Evolutionary conservation across 2,329 filamentous ascomycete genomes (phyloP).

Genomic region (Aspergillus ustus): DNA sequence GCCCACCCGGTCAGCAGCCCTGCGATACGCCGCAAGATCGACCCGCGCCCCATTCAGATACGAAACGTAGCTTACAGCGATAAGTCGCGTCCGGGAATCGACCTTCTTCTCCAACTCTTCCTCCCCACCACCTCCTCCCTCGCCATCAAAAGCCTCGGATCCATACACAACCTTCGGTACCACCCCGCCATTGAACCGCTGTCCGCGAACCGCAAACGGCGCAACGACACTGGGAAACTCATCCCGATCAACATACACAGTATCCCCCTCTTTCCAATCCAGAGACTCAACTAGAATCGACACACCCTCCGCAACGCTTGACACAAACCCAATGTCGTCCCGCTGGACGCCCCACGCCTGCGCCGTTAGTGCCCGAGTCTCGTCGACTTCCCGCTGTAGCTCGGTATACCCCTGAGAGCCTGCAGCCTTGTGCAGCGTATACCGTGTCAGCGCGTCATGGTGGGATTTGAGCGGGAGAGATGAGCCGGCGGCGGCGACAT

Average conservation of each 20-base stretch:
- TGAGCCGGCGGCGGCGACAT: background rate
- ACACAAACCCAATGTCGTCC: background rate
- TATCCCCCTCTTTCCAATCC: background rate
- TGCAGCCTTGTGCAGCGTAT: background rate
- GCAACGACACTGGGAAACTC: background rate
- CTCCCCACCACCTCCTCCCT: background rate
- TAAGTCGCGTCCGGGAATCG: background rate
- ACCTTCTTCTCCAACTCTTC: background rate
- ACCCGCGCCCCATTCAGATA: background rate
- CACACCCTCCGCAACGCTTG: slow-evolving; percentile 1
- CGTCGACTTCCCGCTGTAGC: background rate
- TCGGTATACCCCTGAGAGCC: background rate
- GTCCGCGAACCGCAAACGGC: background rate
- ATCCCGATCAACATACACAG: background rate
- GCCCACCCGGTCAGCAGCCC: background rate
- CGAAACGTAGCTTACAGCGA: background rate
- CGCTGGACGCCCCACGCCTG: background rate
- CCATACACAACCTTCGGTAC: background rate
- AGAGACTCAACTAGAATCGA: slow-evolving; percentile 1
- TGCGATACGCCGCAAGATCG: background rate
- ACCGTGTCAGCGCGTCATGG: background rate
- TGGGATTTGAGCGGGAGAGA: background rate
- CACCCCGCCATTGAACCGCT: background rate
- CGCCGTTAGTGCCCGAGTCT: background rate
- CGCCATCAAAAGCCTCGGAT: background rate